Conservation (phyloP, 768 basidiomycete species). For the Rhizopogon rudus region DNA sequence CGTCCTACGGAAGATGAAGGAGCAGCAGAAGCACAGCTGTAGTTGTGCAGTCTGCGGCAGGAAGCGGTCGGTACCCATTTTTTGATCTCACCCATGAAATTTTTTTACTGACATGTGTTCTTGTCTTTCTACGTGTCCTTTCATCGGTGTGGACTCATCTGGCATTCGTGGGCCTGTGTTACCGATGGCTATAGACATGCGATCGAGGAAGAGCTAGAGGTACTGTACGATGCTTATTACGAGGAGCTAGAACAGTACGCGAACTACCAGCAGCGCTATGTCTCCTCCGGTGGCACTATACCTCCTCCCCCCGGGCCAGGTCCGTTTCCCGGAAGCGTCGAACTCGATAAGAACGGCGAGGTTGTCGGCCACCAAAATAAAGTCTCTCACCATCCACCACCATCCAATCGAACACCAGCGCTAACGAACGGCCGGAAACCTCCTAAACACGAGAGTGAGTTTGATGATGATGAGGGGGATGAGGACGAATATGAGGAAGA, state of each 20-base stretch:
- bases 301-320: slow-evolving; percentile 94
- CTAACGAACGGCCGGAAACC: slow-evolving; percentile 36
- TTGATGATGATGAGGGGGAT: slow-evolving; percentile 61
- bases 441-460: slow-evolving; percentile 55
- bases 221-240: slow-evolving; percentile 99
- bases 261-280: slow-evolving; percentile 95
- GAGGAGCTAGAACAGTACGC: slow-evolving; percentile 99
- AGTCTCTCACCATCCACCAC: slow-evolving; percentile 33
- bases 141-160: slow-evolving; percentile 13
- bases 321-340: slow-evolving; percentile 97
- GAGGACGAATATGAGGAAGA: slow-evolving; percentile 51
- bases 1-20: slow-evolving; percentile 98
- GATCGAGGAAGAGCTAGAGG: slow-evolving; percentile 99
- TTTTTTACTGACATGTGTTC: slow-evolving; percentile 17
- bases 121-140: slow-evolving; percentile 11
- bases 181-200: slow-evolving; percentile 59
- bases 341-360: slow-evolving; percentile 87
- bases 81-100: slow-evolving; percentile 14
- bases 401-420: slow-evolving; percentile 28
- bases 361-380: slow-evolving; percentile 42
- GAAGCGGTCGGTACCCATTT: slow-evolving; percentile 72
- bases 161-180: slow-evolving; percentile 10
- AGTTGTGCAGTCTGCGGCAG: slow-evolving; percentile 94
- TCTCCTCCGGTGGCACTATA: slow-evolving; percentile 82
- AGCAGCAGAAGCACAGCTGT: slow-evolving; percentile 96